A percentile compares a stretch with the other conserved stretches of the same genome.
phyloP scores from a whole-genome alignment of 345 rosid species.

The Jatropha curcas region DNA sequence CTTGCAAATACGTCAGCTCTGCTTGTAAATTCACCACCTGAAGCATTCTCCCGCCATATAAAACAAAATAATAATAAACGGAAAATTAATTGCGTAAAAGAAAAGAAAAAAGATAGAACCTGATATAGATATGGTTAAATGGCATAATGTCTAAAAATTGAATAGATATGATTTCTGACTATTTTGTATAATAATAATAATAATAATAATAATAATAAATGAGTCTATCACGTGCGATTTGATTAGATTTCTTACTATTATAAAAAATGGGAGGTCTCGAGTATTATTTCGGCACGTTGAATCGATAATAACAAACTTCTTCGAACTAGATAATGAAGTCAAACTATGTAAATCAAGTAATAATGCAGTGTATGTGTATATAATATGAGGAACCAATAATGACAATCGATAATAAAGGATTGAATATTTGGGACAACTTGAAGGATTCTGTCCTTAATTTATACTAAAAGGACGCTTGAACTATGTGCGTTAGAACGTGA shows the following conservation, averaged over 20 bases:
- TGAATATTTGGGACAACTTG: slow-evolving; percentile 17
- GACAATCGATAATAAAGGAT: slow-evolving; percentile 5
- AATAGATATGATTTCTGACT: too few species aligned
- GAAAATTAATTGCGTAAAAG: not conserved
- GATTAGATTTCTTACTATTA: too few species aligned
- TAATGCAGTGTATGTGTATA: too few species aligned
- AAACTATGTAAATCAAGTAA: not conserved
- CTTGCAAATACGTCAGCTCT: slow-evolving; percentile 31
- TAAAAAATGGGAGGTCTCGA: too few species aligned
- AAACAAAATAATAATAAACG: not conserved
- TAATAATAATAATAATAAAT: too few species aligned
- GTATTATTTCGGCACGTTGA: too few species aligned
- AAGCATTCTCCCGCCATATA: not conserved
- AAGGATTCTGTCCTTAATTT: slow-evolving; percentile 19
- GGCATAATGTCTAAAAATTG: too few species aligned
- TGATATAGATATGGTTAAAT: too few species aligned
- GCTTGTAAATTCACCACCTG: slow-evolving; percentile 38
- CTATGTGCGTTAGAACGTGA: slow-evolving; percentile 47
- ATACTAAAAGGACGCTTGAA: slow-evolving; percentile 36
- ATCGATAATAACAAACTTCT: not conserved
- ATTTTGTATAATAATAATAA: too few species aligned
- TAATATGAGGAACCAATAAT: not conserved
- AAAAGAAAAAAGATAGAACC: too few species aligned
- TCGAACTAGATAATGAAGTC: not conserved
- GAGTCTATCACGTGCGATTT: too few species aligned